phyloP scores from a whole-genome alignment of 2,329 filamentous ascomycete genomes.

The Paracamarosporium sp. region DNA sequence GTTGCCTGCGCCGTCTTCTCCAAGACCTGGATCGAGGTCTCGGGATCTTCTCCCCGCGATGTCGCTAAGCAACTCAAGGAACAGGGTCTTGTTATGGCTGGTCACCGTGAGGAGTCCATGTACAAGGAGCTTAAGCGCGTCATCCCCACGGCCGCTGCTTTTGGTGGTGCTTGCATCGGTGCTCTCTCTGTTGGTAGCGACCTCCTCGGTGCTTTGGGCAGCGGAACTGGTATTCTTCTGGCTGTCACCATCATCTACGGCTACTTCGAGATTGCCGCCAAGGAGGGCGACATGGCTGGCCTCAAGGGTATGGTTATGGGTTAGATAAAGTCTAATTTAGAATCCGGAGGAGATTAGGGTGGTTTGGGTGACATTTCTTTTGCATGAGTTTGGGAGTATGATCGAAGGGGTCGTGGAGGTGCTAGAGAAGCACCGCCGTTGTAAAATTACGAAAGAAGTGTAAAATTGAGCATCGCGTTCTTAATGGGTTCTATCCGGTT shows the following conservation, averaged over 20 bases:
- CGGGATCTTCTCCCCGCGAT: slow-evolving; percentile 94
- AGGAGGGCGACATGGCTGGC: slow-evolving; percentile 92
- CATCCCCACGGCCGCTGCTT: slow-evolving; percentile 96
- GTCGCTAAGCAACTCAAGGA: slow-evolving; percentile 99
- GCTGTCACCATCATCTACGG: slow-evolving; percentile 99
- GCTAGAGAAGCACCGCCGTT: not conserved
- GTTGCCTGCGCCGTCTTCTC: slow-evolving; percentile 97
- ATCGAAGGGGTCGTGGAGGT: not conserved
- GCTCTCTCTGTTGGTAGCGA: slow-evolving; percentile 95
- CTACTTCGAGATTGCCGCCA: slow-evolving; percentile 99
- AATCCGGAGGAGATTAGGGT: not conserved
- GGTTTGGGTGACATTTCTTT: not conserved
- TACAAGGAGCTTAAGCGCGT: slow-evolving; percentile 99
- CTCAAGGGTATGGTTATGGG: slow-evolving; percentile 71
- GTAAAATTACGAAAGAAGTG: slow-evolving; percentile 5
- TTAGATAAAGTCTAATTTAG: slow-evolving; percentile 27
- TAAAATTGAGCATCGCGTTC: slow-evolving; percentile 1
- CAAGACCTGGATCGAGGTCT: slow-evolving; percentile 99
- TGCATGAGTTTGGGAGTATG: not conserved
- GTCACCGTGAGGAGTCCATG: slow-evolving; percentile 99
- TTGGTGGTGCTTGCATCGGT: slow-evolving; percentile 98
- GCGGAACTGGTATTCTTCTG: slow-evolving; percentile 95
- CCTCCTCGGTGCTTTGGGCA: slow-evolving; percentile 92
- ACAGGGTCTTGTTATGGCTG: slow-evolving; percentile 98
- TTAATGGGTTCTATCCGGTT: not conserved